Base-by-base conservation (phyloP, 139 green algal genomes). In the Astrephomene gubernaculifera region DNA sequence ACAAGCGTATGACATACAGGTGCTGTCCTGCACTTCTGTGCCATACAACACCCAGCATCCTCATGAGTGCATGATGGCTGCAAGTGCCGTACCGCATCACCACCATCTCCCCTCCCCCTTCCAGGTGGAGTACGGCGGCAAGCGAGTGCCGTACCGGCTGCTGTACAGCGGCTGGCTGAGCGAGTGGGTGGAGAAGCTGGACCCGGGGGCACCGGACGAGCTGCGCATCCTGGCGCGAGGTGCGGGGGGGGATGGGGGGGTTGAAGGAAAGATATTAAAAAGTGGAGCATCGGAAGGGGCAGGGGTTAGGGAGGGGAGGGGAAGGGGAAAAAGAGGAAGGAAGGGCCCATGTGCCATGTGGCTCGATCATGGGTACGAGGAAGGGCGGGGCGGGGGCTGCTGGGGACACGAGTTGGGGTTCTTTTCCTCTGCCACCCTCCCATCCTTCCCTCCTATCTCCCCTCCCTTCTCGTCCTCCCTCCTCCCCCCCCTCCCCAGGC, bases 201-300 rank as follows among this genome's bases (percentile, higher is more conserved):
- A 93, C 70, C 88, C 88, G 27, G 83, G 89, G 64, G 90, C 88
- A 0, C 84, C 79, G 4, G 90, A 93, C 54, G 90, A 92, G 82
- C 84, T 92, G 22, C 75, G 89, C 31, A 87, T 93, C 25, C 80
- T 93, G 24, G 88, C 90, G 0, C 44, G 86, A 24, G 90, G 90
- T 79, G 80, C 57, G 89, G 82, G 9, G 9, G 8, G 71, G 52
- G 29, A 33, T 33, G 49, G n/a, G 71, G 60, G 60, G 60, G 24
- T 67, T 33, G 60, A 27, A 7, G 60, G 60, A 44, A 39, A 12
- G 31, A 4, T n/a, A 1, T 39, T 44, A 12, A 1, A 38, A 4
- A 38, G 24, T 17, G 17, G 36, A 41, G 53, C n/a, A n/a, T n/a
- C n/a, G n/a, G n/a, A 43, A 45, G 22, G 6, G 24, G 36, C 33